phyloP scores from a whole-genome alignment of 2,329 filamentous ascomycete genomes.

The Arthrobotrys sphaeroides region DNA sequence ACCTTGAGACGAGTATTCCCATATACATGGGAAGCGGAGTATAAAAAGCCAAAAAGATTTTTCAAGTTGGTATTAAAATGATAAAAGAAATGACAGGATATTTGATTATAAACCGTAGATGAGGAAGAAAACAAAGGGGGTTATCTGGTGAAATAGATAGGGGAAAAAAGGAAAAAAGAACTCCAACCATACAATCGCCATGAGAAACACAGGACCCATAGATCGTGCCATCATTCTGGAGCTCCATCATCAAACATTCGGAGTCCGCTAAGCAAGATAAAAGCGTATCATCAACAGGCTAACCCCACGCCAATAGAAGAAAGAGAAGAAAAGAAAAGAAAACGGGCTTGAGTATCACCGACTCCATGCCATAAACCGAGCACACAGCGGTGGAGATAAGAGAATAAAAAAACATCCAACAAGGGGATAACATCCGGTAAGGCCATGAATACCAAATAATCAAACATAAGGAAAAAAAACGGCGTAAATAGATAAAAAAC shows the following conservation, averaged over 20 bases:
- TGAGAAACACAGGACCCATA: neutral
- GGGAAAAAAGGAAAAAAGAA: neutral
- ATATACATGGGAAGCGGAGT: neutral
- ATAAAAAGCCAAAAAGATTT: neutral
- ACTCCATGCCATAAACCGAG: slow-evolving; percentile 2
- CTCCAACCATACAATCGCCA: slow-evolving; percentile 20
- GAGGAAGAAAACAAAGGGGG: neutral
- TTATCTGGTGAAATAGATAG: neutral
- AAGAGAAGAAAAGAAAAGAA: neutral
- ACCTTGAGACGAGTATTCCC: slow-evolving; percentile 14
- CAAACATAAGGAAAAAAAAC: too few species aligned
- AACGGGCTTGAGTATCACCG: neutral
- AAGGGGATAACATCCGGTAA: neutral
- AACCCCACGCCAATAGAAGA: slow-evolving; percentile 7
- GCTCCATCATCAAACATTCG: neutral
- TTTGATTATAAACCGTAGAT: slow-evolving; percentile 10
- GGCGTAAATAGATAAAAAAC: slow-evolving; percentile 5
- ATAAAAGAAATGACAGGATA: slow-evolving; percentile 16
- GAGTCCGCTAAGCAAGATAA: slow-evolving; percentile 9
- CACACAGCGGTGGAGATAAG: neutral
- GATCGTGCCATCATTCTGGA: slow-evolving; percentile 36
- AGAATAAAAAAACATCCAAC: slow-evolving; percentile 3
- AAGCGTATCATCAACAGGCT: slow-evolving; percentile 9
- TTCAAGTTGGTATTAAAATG: slow-evolving; percentile 21
- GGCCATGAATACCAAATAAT: neutral